Conservation (phyloP, 1,284 basidiomycete species). For the Pisolithus thermaeus region DNA sequence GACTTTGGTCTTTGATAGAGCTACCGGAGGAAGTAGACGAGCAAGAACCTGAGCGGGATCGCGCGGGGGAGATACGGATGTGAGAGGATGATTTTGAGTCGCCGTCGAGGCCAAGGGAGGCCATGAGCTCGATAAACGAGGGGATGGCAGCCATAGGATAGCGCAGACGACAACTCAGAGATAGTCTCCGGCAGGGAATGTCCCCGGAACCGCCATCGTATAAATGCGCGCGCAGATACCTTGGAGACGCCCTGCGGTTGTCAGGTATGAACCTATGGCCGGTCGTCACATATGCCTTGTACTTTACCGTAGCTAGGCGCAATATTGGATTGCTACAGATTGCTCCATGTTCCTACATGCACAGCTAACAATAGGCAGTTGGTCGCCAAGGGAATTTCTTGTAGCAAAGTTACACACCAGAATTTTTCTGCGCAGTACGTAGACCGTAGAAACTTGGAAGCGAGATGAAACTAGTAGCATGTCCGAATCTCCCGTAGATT, state of each 20-base stretch:
- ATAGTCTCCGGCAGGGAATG: constrained; percentile 17
- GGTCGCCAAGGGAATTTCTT: constrained; percentile 30
- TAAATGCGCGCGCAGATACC: constrained; percentile 18
- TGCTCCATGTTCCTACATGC: constrained; percentile 17
- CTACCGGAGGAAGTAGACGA: constrained; percentile 28
- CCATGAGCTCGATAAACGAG: constrained; percentile 80
- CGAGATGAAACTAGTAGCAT: too few relatives aligned
- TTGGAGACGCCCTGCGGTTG: constrained; percentile 35
- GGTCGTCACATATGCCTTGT: constrained; percentile 34
- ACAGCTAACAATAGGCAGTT: constrained; percentile 31
- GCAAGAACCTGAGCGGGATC: constrained; percentile 30
- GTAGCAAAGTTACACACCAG: too few relatives aligned
- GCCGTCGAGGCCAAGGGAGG: constrained; percentile 63
- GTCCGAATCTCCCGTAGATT: too few relatives aligned
- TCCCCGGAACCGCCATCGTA: constrained; percentile 17
- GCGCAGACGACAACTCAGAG: constrained; percentile 26
- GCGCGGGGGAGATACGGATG: constrained; percentile 12
- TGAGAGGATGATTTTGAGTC: constrained; percentile 27
- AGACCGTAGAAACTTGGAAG: too few relatives aligned
- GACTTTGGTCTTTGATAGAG: constrained; percentile 22
- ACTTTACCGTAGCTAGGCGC: constrained; percentile 19
- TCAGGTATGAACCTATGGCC: constrained; percentile 23
- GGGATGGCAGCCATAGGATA: constrained; percentile 42
- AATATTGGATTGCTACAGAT: constrained; percentile 19
- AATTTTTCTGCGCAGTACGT: too few relatives aligned